A percentile compares a stretch with the other conserved stretches of the same genome.
phyloP scores from a whole-genome alignment of 768 basidiomycete genomes.

The Suillus alpinus region DNA sequence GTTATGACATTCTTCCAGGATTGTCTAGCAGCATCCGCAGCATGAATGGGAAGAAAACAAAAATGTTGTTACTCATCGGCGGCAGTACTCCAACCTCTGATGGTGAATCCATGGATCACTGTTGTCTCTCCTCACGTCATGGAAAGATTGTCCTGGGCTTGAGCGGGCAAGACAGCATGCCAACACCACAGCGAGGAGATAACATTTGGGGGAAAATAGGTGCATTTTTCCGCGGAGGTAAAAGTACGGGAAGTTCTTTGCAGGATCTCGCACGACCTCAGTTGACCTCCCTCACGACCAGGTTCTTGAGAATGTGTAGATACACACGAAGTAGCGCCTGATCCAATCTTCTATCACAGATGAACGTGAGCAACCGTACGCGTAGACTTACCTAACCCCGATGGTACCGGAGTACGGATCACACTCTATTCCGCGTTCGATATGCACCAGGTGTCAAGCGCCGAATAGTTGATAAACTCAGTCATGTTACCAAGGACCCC shows the following conservation, averaged over 20 bases:
- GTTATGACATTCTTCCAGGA: slow-evolving; percentile 34
- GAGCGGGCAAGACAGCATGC: slow-evolving; percentile 34
- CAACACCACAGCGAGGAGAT: slow-evolving; percentile 21
- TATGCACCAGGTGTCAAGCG: slow-evolving; percentile 15
- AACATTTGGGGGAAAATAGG: slow-evolving; percentile 43
- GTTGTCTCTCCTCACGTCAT: slow-evolving; percentile 34
- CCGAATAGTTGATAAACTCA: slow-evolving; percentile 30
- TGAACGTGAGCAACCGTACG: slow-evolving; percentile 8
- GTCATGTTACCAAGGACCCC: slow-evolving; percentile 17
- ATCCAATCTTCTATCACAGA: slow-evolving; percentile 9
- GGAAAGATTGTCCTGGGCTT: slow-evolving; percentile 45
- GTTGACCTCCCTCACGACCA: slow-evolving; percentile 8
- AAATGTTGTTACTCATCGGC: slow-evolving; percentile 3
- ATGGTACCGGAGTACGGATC: slow-evolving; percentile 28
- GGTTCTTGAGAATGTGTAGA: slow-evolving; percentile 7
- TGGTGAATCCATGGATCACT: slow-evolving; percentile 33
- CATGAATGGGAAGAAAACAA: slow-evolving; percentile 17
- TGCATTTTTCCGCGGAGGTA: slow-evolving; percentile 11
- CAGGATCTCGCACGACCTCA: slow-evolving; percentile 7
- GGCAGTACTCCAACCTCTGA: slow-evolving; percentile 26
- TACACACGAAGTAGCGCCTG: slow-evolving; percentile 8
- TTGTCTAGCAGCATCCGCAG: slow-evolving; percentile 29
- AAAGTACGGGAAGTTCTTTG: slow-evolving; percentile 9
- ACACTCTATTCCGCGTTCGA: slow-evolving; percentile 17
- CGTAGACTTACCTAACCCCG: slow-evolving; percentile 22